Evolutionary conservation across 306 rosid species (phyloP), one percentile per base, ranked within the genome.

Genomic region (Arachis hypogaea): DNA sequence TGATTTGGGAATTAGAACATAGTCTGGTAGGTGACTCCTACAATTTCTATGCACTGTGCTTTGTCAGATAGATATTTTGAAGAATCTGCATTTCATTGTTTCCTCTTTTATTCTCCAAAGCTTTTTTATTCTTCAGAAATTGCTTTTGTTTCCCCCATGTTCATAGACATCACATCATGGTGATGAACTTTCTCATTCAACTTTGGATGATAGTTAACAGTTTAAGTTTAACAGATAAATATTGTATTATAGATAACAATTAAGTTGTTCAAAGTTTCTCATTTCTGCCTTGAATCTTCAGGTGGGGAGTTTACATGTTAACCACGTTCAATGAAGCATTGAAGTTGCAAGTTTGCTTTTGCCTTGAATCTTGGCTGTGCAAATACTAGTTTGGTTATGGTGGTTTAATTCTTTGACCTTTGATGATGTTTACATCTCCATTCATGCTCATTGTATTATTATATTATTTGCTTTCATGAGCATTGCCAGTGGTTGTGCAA

Each of bases 1-100:
- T 51, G 42, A 54, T 67, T 56, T 64, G 36, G 68, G 41, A 79
- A 47, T 77, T 55, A 68, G 47, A 45, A 72, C 59, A 71, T 47
- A 61, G 18, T 54, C 66, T 18, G 76, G 76, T 47, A 58, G 68
- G 63, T 74, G 63, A 51, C 5, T 54, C 68, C 54, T 42, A 36
- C 75, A 10, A 55, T 51, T 58, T 65, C 47, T 56, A 46, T 41
- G 45, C 63, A 43, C 47, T 14, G 29, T 72, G 33, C 63, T 76
- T 52, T 52, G 50, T 65, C 59, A 73, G 70, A n/a, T 28, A 78
- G 43, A 65, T 51, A 30, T 50, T 16, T 55, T 59, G 72, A 54
- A 46, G 52, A 12, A 33, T 41, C 42, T 68, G 12, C 45, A 50
- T 71, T 60, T 61, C 70, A 56, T 67, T 47, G 28, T 16, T 61